A percentile compares a stretch with the other conserved stretches of the same genome.
These are phyloP conservation scores for Fonsecaea pedrosoi DNA, from an alignment of 2,329 filamentous ascomycete species.

Conservation along the genomic window DNA sequence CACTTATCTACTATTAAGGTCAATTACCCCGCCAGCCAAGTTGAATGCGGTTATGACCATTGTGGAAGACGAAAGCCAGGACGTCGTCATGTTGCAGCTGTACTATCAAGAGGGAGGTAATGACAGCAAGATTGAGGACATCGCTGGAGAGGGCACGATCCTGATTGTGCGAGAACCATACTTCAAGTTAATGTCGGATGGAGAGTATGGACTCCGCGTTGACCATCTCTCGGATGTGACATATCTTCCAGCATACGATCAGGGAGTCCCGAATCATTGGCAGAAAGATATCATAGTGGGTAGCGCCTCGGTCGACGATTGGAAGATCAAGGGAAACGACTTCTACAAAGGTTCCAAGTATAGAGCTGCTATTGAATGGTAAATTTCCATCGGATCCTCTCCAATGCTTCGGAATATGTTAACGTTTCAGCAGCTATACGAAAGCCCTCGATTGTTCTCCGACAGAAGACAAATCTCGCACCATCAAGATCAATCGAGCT, in stretches of 20 bases:
- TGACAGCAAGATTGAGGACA: neutral
- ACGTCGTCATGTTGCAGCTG: neutral
- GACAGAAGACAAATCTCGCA: neutral
- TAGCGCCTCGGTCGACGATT: neutral
- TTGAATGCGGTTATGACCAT: neutral
- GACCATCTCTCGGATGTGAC: neutral
- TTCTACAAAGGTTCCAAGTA: neutral
- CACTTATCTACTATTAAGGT: neutral
- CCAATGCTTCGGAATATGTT: neutral
- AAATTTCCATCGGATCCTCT: neutral
- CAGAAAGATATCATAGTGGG: neutral
- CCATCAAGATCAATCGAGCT: neutral
- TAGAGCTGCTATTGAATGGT: neutral
- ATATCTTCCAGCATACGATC: neutral
- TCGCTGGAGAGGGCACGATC: neutral
- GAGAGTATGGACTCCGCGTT: neutral
- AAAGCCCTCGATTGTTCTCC: conserved; percentile 1
- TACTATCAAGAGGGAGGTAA: neutral
- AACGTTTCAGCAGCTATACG: neutral
- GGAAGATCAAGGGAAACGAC: neutral
- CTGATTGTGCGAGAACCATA: conserved; percentile 1
- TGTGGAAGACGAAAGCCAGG: neutral
- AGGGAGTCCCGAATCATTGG: neutral
- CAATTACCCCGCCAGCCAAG: neutral
- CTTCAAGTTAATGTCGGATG: neutral